Percentiles rank a stretch among this genome's conserved stretches.
Evolutionary conservation across 148 eudicot genomes (phyloP).

Genomic region (Heliosperma pusillum): DNA sequence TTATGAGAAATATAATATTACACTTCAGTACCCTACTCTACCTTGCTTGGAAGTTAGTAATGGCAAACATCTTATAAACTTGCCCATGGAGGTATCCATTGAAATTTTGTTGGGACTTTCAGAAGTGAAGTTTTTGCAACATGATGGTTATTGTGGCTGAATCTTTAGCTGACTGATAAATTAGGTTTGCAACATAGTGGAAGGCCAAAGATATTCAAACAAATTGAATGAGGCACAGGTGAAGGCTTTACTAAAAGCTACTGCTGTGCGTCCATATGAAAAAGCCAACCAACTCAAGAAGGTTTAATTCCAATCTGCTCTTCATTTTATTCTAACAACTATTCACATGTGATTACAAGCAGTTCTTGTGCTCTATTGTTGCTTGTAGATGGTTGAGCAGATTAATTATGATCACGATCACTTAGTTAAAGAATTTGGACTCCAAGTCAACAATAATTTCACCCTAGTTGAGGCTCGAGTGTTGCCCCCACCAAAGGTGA

Average conservation of each 20-base stretch:
- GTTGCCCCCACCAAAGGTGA: conserved; percentile 61
- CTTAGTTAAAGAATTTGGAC: conserved; percentile 51
- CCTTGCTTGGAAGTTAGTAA: conserved; percentile 59
- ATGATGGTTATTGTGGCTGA: not conserved
- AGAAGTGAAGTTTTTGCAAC: not conserved
- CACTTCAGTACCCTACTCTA: conserved; percentile 31
- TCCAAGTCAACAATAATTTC: conserved; percentile 31
- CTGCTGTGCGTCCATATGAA: conserved; percentile 51
- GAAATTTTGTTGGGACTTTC: not conserved
- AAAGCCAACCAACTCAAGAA: conserved; percentile 35
- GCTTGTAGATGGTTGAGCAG: conserved; percentile 37
- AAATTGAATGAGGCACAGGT: conserved; percentile 62
- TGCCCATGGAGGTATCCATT: conserved; percentile 70
- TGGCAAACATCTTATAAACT: conserved; percentile 31
- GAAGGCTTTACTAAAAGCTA: conserved; percentile 44
- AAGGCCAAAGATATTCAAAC: conserved; percentile 50
- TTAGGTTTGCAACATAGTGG: conserved; percentile 49
- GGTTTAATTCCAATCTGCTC: conserved; percentile 30
- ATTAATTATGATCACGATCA: conserved; percentile 37
- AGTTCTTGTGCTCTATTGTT: not conserved
- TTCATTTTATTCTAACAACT: not conserved
- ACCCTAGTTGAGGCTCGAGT: conserved; percentile 60
- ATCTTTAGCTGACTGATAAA: not conserved
- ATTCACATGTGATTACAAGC: not conserved
- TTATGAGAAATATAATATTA: conserved; percentile 33